Percentiles rank a stretch among this genome's conserved stretches.
These are phyloP conservation scores for Aplosporella prunicola DNA, from an alignment of 2,329 filamentous ascomycete species.

Conservation along the genomic window DNA sequence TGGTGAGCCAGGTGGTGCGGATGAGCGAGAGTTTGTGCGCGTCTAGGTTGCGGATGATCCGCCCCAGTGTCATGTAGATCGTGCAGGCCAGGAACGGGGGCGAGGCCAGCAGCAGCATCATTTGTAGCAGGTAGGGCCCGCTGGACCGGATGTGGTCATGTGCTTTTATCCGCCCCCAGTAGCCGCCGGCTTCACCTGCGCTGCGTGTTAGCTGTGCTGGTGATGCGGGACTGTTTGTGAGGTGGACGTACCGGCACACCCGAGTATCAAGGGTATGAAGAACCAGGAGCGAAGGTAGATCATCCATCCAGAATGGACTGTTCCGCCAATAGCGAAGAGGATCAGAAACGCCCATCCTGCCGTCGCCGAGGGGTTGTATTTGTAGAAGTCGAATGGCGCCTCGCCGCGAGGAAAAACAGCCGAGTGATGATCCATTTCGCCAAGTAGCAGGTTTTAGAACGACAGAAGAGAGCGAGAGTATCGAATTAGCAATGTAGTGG, in stretches of 20 bases:
- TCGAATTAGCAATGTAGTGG: too few relatives aligned
- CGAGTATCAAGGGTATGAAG: conserved; percentile 42
- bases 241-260: conserved; percentile 36
- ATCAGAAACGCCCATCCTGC: conserved; percentile 22
- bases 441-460: too few relatives aligned
- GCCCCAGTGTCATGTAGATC: conserved; percentile 36
- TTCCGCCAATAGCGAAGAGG: conserved; percentile 20
- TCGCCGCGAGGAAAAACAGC: too few relatives aligned
- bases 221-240: conserved; percentile 12
- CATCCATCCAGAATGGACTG: conserved; percentile 30
- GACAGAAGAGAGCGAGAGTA: too few relatives aligned
- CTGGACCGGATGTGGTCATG: conserved; percentile 23
- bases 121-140: conserved; percentile 35
- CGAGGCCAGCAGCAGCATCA: conserved; percentile 35
- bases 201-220: neutral
- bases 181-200: conserved; percentile 43
- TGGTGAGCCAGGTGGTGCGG: conserved; percentile 11
- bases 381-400: conserved; percentile 26
- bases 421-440: too few relatives aligned
- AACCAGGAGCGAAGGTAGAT: conserved; percentile 38
- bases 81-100: conserved; percentile 39
- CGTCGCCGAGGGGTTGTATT: conserved; percentile 21
- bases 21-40: conserved; percentile 15
- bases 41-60: conserved; percentile 27
- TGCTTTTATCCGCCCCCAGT: conserved; percentile 33